Base-by-base conservation (phyloP, 192 early-diverging fungal species). In the Umbelopsis isabellina region DNA sequence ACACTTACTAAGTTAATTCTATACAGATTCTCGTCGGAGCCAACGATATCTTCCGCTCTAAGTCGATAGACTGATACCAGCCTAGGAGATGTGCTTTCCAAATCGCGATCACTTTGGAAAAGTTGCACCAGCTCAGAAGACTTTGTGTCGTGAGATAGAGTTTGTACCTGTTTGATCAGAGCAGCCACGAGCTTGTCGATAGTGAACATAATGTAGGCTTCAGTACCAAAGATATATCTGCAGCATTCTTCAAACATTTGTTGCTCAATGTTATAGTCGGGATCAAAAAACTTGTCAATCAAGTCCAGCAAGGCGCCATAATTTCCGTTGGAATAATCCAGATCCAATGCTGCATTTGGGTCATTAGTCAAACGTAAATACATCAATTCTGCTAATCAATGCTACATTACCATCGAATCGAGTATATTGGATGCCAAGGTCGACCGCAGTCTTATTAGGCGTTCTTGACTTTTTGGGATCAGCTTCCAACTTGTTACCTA, bases 121-220 rank as follows among this genome's bases (percentile, higher is more conserved):
- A 92, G 79, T 22, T 80, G 78, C 18, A 94, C 72, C 16, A 92
- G 82, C 41, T 89, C 83, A 45, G 75, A 76, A 41, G 87, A 87
- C 66, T 87, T 84, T 35, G 80, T 58, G 72, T 97, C 97, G 49
- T 72, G 58, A 65, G 69, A 58, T 30, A 71, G 27, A 11, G 73
- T 58, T 78, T 79, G 72, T 79, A 90, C 89, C 76, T 92, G 90
- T 77, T 96, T 97, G 16, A 90, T 85, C 61, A 96, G 80, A 13
- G 86, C 81, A 68, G 87, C 84, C 30, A 94, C 84, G 22, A 97
- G 83, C 70, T 93, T 94, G 78, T 98, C 97, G 18, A 98, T 81
- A 0, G 95, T 96, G 73, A 97, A 91, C 33, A 94, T 83, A 46
- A 90, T 75, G 73, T 97, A 97, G 0, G 92, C 97, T 33, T 92